Conservation (phyloP, 495 filamentous ascomycete species). For the Trichoderma virens region DNA sequence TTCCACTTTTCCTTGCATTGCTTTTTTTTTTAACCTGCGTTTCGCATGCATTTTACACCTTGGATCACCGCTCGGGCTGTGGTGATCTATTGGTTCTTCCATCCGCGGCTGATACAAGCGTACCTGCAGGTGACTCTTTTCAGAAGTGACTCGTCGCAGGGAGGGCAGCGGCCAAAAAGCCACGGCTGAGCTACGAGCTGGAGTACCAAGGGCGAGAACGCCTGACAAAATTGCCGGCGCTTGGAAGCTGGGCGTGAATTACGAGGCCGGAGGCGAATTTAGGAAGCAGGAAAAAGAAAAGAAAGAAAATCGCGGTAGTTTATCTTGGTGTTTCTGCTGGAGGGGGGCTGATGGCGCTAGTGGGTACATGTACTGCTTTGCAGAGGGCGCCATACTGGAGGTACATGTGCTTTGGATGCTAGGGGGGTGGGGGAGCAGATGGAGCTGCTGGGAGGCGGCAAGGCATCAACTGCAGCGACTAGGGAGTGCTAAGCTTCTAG, state of each 20-base stretch:
- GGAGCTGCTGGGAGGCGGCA: neutral
- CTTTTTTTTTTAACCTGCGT: neutral
- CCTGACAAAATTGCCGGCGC: neutral
- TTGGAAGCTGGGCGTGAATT: neutral
- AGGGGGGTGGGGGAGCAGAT: neutral
- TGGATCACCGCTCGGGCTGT: neutral
- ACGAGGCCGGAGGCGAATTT: neutral
- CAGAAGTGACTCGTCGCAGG: neutral
- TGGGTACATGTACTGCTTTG: neutral
- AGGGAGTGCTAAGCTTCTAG: too few species aligned
- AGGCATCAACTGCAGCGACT: too few species aligned
- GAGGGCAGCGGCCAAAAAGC: neutral
- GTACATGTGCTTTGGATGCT: neutral
- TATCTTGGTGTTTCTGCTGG: neutral
- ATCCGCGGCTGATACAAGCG: conserved; percentile 3
- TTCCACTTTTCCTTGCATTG: neutral
- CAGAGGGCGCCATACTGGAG: neutral
- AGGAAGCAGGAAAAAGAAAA: neutral
- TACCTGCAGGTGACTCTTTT: conserved; percentile 4
- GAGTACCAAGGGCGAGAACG: too few species aligned
- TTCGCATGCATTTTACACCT: neutral
- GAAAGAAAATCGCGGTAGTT: neutral
- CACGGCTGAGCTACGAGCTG: neutral
- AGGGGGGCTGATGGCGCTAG: neutral
- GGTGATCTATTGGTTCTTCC: neutral